Percentiles rank a stretch among this genome's conserved stretches.
phyloP scores from a whole-genome alignment of 768 basidiomycete species.

The Mrakia frigida region DNA sequence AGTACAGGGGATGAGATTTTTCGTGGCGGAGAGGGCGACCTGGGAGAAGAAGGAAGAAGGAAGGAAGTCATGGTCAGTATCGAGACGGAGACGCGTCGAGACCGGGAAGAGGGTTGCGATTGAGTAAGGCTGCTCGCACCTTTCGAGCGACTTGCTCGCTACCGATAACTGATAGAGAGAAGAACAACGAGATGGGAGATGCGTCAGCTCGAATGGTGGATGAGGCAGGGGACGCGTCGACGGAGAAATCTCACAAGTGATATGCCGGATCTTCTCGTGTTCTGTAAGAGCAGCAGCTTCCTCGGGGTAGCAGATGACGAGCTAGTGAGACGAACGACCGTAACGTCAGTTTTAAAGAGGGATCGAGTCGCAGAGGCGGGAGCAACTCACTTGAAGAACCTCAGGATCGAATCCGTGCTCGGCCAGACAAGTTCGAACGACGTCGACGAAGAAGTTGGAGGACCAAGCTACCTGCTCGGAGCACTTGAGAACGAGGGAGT shows the following conservation, averaged over 20 bases:
- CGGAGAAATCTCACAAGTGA: slow-evolving; percentile 52
- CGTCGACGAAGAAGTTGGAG: slow-evolving; percentile 64
- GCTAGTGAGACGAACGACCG: slow-evolving; percentile 43
- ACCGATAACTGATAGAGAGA: slow-evolving; percentile 42
- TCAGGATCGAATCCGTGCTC: slow-evolving; percentile 78
- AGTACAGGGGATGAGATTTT: slow-evolving; percentile 82
- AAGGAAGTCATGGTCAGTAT: neutral
- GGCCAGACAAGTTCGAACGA: slow-evolving; percentile 67
- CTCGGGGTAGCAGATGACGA: slow-evolving; percentile 83
- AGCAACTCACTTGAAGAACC: slow-evolving; percentile 65
- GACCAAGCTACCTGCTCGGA: slow-evolving; percentile 73
- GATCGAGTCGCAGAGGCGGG: neutral
- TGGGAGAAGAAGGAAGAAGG: slow-evolving; percentile 11
- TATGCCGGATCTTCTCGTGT: slow-evolving; percentile 76
- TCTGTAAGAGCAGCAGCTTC: slow-evolving; percentile 74
- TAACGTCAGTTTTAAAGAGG: neutral
- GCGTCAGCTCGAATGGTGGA: neutral
- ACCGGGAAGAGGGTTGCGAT: neutral
- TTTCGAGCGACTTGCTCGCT: slow-evolving; percentile 47
- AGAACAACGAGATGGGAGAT: neutral
- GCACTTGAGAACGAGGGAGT: slow-evolving; percentile 34
- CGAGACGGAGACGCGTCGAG: neutral
- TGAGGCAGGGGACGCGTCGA: no score
- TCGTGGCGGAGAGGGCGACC: slow-evolving; percentile 75
- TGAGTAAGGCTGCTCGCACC: slow-evolving; percentile 37